Base-by-base conservation (phyloP, 768 basidiomycete species). In the Russula ochroleuca region DNA sequence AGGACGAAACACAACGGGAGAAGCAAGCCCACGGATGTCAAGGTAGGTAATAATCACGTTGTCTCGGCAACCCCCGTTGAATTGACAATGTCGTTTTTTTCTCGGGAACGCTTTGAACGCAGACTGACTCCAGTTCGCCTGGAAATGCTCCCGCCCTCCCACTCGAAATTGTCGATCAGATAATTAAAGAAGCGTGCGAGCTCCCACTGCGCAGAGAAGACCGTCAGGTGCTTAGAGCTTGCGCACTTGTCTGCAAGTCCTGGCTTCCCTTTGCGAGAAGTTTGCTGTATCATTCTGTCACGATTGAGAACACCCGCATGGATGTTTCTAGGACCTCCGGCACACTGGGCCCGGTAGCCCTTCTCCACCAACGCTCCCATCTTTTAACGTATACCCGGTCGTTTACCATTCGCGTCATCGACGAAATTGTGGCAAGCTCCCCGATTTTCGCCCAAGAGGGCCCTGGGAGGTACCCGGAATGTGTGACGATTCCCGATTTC, bases 161-260 rank as follows among this genome's bases (percentile, higher is more conserved):
- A 8, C 40, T 65, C 14, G 64, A 65, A 40, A 56, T 65, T 19
- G 25, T 65, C 25, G 47, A 65, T 17, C 45, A 35, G 47, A 61
- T 65, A 33, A 23, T 61, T 41, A n/a, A 31, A 50, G 59, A 61
- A 21, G 49, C 54, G 23, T 65, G 59, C 64, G 59, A 61, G 13
- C 37, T 55, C 17, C 64, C 59, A 21, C 23, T 28, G 31, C 33
- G 54, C 19, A 28, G 10, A 25, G 33, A 23, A 28, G 59, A 61
- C 40, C 54, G 54, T 28, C 40, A 47, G 33, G 3, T 47, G 33
- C 49, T 65, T 2, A 51, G 40, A 6, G 64, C 54, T n/a, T 65
- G 40, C 25, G 64, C 64, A 19, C 10, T 43, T 1, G 64, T 65
- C 53, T 65, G 59, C 59, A 65, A 61, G 21, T 50, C 64, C 13